Conservation (phyloP, 371 early-diverging fungal genomes). For the Massospora cicadina region DNA sequence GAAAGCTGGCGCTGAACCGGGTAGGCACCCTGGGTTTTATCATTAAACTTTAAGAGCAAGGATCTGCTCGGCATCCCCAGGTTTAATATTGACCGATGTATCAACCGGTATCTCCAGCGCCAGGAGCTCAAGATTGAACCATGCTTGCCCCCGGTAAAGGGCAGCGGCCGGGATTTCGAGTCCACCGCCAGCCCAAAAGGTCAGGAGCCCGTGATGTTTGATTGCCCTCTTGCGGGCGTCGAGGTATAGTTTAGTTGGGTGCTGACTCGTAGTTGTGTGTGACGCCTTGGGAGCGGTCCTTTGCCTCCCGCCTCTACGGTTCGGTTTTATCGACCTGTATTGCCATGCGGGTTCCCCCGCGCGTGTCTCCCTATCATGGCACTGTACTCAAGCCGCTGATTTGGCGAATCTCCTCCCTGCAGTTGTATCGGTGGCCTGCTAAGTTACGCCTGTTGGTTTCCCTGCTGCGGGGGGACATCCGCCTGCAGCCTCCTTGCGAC, state of each 20-base stretch:
- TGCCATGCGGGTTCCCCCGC: background rate
- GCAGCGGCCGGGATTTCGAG: too few relatives aligned
- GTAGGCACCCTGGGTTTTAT: constrained; percentile 13
- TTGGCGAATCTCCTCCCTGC: background rate
- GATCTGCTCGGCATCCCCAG: background rate
- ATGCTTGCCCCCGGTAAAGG: background rate
- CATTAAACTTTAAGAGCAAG: background rate
- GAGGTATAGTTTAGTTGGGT: too few relatives aligned
- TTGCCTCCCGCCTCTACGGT: constrained; percentile 55
- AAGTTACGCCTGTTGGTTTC: background rate
- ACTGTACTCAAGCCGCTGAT: background rate
- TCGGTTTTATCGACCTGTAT: background rate
- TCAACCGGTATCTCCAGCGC: background rate
- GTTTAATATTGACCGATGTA: background rate
- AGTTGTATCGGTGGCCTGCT: background rate
- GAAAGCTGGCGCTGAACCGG: constrained; percentile 42
- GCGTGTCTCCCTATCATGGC: background rate
- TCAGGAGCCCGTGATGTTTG: too few relatives aligned
- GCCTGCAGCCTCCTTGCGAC: background rate
- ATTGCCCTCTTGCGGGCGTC: too few relatives aligned
- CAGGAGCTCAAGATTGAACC: background rate
- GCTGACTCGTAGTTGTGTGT: background rate
- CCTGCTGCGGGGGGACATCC: background rate
- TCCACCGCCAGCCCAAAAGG: too few relatives aligned
- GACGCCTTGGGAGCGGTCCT: constrained; percentile 45